Base-by-base conservation (phyloP, 1,284 basidiomycete species). In the Inonotus hispidus region DNA sequence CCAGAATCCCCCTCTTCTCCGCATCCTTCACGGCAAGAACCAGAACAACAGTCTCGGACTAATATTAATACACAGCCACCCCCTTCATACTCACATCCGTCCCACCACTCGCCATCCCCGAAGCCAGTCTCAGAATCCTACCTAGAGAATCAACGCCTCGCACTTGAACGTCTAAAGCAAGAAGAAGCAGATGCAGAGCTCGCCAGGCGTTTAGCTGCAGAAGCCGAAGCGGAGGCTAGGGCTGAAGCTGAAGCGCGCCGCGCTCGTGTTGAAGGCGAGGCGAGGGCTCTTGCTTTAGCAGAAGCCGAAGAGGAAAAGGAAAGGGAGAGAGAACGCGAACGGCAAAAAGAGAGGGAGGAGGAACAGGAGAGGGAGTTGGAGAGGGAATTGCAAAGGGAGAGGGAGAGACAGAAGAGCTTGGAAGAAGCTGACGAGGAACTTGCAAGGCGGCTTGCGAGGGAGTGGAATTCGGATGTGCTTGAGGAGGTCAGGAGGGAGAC, bases 381-480 rank as follows among this genome's bases (percentile, higher is more conserved):
- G 47, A 50, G 47, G 19, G 13, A 19, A 50, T 16, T n/a, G 10
- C 27, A 13, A 35, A n/a, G 25, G 8, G 41, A 23, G 39, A 39
- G 23, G 41, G 29, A 63, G 27, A 62, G 58, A 23, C 53, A 54
- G 23, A 25, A 63, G 54, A 49, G 54, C 16, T 27, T 45, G n/a
- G 65, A 61, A 49, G 66, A 67, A 27, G 59, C 62, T 4, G 66
- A 67, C 53, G 60, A 59, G 3, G 66, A 64, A 53, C 50, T 63
- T 16, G 65, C 66, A 4, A 29, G 64, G 23, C 29, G 57, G 53
- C 49, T 67, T 11, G 66, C 66, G 21, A 47, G 56, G 38, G 65
- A 67, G 52, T 38, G 61, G 35, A 64, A 64, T 41, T 38, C 39
- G 11, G 59, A 61, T 37, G 58, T 59, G n/a, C 47, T 61, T 23